Evolutionary conservation across 192 early-diverging fungal genomes (phyloP).

Genomic region (Coemansia pectinata): DNA sequence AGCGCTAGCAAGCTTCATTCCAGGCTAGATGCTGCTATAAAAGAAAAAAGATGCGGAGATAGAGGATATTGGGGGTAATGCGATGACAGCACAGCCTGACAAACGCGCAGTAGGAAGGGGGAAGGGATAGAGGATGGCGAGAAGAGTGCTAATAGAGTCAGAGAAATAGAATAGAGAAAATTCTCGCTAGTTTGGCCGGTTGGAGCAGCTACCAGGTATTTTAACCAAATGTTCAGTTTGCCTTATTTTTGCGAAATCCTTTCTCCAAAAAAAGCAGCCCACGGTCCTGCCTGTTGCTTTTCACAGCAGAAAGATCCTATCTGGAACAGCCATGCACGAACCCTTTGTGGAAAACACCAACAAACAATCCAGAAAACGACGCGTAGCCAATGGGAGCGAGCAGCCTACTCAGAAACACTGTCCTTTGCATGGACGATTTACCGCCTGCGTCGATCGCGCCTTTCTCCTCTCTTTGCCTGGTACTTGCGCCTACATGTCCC

Average conservation of each 20-base stretch:
- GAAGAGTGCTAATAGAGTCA: neutral
- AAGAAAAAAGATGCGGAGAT: neutral
- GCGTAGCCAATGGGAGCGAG: neutral
- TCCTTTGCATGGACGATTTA: neutral
- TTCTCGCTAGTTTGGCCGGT: neutral
- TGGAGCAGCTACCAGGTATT: neutral
- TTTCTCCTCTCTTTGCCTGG: neutral
- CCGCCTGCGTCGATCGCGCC: neutral
- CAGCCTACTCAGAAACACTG: neutral
- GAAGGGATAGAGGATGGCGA: neutral
- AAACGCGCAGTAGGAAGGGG: neutral
- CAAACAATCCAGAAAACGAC: neutral
- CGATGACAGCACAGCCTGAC: slow-evolving; percentile 28
- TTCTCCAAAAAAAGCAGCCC: neutral
- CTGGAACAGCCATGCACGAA: neutral
- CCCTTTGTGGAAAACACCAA: neutral
- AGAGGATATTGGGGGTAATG: neutral
- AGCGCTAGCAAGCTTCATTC: slow-evolving; percentile 43
- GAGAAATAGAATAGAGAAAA: neutral
- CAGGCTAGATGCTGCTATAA: neutral
- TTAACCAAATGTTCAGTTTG: neutral
- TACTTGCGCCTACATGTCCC: neutral
- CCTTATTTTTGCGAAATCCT: neutral
- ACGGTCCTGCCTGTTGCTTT: neutral
- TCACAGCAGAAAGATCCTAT: neutral